A percentile compares a stretch with the other conserved stretches of the same genome.
These are phyloP conservation scores for Cadophora sp. DNA, from an alignment of 2,329 filamentous ascomycete genomes.

Conservation along the genomic window DNA sequence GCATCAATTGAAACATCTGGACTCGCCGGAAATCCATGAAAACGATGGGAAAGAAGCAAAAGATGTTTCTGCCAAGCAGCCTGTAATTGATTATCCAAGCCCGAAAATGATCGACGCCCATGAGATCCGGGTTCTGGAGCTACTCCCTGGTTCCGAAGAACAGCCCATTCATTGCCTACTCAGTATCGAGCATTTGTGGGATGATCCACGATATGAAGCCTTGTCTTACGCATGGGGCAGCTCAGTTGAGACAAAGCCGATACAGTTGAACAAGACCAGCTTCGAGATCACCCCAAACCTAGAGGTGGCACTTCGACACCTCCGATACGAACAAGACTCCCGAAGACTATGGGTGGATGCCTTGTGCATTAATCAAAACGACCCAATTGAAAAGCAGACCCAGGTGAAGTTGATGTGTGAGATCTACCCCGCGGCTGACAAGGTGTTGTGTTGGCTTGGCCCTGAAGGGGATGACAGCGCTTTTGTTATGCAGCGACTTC, in stretches of 20 bases:
- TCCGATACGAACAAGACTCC: neutral
- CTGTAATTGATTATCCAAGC: neutral
- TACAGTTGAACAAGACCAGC: neutral
- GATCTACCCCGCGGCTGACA: conserved; percentile 8
- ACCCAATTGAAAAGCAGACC: neutral
- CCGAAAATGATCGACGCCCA: conserved; percentile 8
- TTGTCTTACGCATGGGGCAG: conserved; percentile 10
- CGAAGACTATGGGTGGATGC: conserved; percentile 14
- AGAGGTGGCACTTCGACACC: neutral
- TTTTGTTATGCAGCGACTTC: neutral
- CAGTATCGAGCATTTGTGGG: neutral
- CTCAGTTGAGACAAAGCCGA: neutral
- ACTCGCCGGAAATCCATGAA: too few relatives aligned
- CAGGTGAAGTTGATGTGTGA: conserved; percentile 7
- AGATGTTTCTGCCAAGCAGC: neutral
- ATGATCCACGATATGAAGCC: conserved; percentile 5
- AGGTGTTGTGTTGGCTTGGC: conserved; percentile 12
- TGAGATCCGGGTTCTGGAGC: conserved; percentile 2
- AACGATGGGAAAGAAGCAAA: neutral
- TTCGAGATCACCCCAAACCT: conserved; percentile 3
- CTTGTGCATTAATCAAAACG: conserved; percentile 10
- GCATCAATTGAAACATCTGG: too few relatives aligned
- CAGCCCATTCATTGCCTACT: neutral
- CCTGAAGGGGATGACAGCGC: conserved; percentile 1
- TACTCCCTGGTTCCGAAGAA: neutral